A percentile compares a stretch with the other conserved stretches of the same genome.
Evolutionary conservation across 306 rosid genomes (phyloP).

Genomic region (Cicer cuneatum): DNA sequence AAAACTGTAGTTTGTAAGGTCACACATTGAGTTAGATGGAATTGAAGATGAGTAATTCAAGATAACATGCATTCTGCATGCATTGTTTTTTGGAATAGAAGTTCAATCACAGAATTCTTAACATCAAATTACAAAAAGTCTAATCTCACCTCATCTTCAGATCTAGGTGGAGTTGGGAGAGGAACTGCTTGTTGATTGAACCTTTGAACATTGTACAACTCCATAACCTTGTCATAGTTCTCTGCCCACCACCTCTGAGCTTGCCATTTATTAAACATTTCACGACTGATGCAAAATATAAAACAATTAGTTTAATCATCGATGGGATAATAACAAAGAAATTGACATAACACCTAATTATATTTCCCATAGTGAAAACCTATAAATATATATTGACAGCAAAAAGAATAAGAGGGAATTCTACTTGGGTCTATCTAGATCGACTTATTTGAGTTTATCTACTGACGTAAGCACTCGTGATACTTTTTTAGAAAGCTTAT

Average conservation of each 20-base stretch:
- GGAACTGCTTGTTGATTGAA: conserved; percentile 87
- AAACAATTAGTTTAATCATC: conserved; percentile 43
- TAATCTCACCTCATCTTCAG: conserved; percentile 82
- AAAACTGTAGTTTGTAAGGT: no score
- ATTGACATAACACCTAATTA: neutral
- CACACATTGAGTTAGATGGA: conserved; percentile 15
- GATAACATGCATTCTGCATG: conserved; percentile 23
- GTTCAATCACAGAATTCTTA: conserved; percentile 15
- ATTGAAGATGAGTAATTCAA: conserved; percentile 7
- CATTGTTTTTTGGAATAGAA: neutral
- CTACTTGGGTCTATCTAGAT: neutral
- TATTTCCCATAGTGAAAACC: neutral
- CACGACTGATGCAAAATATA: conserved; percentile 68
- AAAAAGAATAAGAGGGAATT: conserved; percentile 10
- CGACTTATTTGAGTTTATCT: no score
- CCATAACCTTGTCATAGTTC: conserved; percentile 94
- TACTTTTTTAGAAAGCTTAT: no score
- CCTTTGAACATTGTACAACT: conserved; percentile 91
- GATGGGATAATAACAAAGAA: conserved; percentile 1
- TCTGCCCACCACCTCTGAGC: conserved; percentile 98
- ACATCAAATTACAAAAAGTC: conserved; percentile 30
- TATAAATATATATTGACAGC: neutral
- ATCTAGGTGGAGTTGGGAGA: conserved; percentile 85
- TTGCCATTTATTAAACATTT: conserved; percentile 91
- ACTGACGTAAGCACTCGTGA: no score